Evolutionary conservation across 176 grass and related monocot species (phyloP), one percentile per base, ranked within the genome.

Genomic region (Eleusine coracana): DNA sequence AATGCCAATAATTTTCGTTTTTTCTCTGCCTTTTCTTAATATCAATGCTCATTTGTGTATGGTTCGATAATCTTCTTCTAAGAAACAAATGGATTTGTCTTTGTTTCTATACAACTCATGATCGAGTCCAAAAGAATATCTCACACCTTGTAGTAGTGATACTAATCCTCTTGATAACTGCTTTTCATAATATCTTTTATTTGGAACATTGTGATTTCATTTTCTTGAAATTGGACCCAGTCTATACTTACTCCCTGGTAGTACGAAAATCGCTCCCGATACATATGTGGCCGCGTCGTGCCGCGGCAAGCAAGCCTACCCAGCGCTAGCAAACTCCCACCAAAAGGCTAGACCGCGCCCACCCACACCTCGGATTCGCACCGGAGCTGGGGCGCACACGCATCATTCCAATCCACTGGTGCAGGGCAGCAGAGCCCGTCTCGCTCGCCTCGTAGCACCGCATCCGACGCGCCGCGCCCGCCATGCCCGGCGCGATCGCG

Each of bases 401-500:
- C 73, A 68, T 66, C 49, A 42, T 70, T 80, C 78, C 66, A 56
- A 70, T 70, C 66, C 18, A 41, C 78, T 40, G 14, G 46, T 31
- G 42, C 60, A 49, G 31, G 31, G 41, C 5, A 9, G 60, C 76
- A 46, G n/a, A 46, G n/a, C 62, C 41, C 76, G 28, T 29, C 76
- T 68, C 28, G 14, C 27, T 64, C 78, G 21, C 40, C 71, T 74
- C 77, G 68, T 54, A 86, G 25, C 75, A 18, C 63, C 42, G 67
- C 66, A 73, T 58, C 41, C 41, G 83, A 56, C 83, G 25, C 84
- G 76, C 36, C 36, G 29, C 29, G 21, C 34, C 34, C 29, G 21
- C 34, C 34, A 95, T 92, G 90, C 90, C 85, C 12, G 76, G 80
- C 79, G 29, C 79, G 80, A 81, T 85, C 54, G 77, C 73, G n/a